These are phyloP conservation scores for Podospora pseudocomata DNA, from an alignment of 495 filamentous ascomycete genomes.

Conservation along the genomic window DNA sequence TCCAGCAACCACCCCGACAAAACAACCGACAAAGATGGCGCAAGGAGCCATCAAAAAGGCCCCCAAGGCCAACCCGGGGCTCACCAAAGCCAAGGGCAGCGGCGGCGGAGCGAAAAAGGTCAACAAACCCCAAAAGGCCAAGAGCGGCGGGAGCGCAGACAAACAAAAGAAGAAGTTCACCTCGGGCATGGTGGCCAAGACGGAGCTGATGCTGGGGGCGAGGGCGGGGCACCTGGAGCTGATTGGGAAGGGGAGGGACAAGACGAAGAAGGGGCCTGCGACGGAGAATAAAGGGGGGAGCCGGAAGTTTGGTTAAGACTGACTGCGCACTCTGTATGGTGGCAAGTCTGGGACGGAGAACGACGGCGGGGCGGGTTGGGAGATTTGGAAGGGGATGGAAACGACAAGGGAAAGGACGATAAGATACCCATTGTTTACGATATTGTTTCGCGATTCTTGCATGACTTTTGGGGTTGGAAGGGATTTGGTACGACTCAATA, in stretches of 20 bases:
- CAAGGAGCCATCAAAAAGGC: slow-evolving; percentile 45
- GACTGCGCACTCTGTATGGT: no score
- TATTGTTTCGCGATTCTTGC: background rate
- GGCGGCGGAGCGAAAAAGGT: slow-evolving; percentile 28
- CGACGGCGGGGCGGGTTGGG: background rate
- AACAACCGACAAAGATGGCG: slow-evolving; percentile 33
- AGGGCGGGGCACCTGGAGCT: slow-evolving; percentile 48
- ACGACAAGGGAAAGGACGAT: background rate
- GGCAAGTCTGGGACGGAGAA: background rate
- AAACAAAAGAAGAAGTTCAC: slow-evolving; percentile 42
- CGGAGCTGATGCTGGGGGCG: slow-evolving; percentile 46
- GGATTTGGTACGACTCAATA: background rate
- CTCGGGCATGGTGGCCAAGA: slow-evolving; percentile 41
- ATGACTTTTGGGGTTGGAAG: background rate
- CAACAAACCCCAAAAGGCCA: slow-evolving; percentile 34
- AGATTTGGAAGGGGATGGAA: no score
- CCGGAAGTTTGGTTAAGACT: slow-evolving; percentile 48
- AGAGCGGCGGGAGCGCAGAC: slow-evolving; percentile 37
- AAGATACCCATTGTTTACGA: background rate
- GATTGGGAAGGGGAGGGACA: slow-evolving; percentile 47
- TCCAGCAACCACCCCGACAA: background rate
- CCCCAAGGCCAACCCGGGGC: slow-evolving; percentile 25
- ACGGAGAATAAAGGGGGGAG: slow-evolving; percentile 39
- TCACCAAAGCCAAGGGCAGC: slow-evolving; percentile 27
- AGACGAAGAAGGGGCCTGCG: slow-evolving; percentile 20